Percentiles rank a stretch among this genome's conserved stretches.
Evolutionary conservation across 73 alveolate species (phyloP).

Genomic region (Effrenium voratum): DNA sequence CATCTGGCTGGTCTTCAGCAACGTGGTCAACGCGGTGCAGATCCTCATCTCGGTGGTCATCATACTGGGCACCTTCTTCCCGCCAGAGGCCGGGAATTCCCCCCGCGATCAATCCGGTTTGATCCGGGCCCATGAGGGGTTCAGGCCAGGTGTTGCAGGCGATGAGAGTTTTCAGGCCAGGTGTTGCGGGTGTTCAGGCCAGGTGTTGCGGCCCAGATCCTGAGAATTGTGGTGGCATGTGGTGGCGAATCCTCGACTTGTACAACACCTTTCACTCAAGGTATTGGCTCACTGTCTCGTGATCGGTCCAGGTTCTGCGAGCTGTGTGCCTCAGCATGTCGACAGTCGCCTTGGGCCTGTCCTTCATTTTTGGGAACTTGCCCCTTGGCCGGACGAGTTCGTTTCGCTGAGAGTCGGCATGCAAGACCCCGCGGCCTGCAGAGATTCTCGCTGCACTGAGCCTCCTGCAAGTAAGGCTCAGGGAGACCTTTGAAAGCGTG

Average conservation of each 20-base stretch:
- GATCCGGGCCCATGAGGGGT: too few relatives aligned
- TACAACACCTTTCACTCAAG: too few relatives aligned
- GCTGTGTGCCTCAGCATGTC: slow-evolving; percentile 86
- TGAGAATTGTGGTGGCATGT: too few relatives aligned
- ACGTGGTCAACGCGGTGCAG: slow-evolving; percentile 55
- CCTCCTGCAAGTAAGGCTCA: too few relatives aligned
- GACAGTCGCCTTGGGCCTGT: slow-evolving; percentile 63
- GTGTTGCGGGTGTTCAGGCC: too few relatives aligned
- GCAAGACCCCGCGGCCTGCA: not conserved
- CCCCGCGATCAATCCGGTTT: not conserved
- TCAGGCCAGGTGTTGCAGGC: too few relatives aligned
- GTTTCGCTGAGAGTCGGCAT: not conserved
- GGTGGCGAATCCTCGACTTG: too few relatives aligned
- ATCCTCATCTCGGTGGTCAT: slow-evolving; percentile 31
- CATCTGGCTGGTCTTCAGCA: slow-evolving; percentile 86
- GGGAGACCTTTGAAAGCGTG: not conserved
- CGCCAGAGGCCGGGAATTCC: not conserved
- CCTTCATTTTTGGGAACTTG: slow-evolving; percentile 75
- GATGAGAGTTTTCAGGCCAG: too few relatives aligned
- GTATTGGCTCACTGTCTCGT: too few relatives aligned
- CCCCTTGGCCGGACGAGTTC: not conserved
- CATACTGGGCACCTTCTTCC: slow-evolving; percentile 68
- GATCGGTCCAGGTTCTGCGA: slow-evolving; percentile 49
- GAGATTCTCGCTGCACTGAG: not conserved
- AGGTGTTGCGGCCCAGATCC: too few relatives aligned